Percentiles rank a stretch among this genome's conserved stretches.
Evolutionary conservation across 768 basidiomycete species (phyloP).

Genomic region (Boletus insuetus): DNA sequence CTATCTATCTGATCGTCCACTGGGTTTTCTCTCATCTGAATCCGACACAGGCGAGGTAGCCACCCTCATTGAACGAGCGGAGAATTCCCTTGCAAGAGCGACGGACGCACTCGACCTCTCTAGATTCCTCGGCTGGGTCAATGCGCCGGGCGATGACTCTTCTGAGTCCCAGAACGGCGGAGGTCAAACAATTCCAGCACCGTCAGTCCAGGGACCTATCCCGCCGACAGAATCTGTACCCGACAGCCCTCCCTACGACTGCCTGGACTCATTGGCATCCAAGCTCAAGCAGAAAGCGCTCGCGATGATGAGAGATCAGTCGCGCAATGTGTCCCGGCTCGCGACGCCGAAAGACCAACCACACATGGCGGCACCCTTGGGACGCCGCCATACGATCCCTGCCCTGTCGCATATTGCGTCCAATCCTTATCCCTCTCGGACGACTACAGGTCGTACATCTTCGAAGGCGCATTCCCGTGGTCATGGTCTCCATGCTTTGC

Average conservation of each 20-base stretch:
- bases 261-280: background rate
- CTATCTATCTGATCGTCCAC: background rate
- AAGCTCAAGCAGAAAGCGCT: conserved; percentile 1
- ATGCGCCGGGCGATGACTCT: background rate
- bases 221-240: background rate
- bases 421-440: background rate
- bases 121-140: background rate
- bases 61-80: background rate
- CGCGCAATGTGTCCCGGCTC: background rate
- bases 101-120: conserved; percentile 1
- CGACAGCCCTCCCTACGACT: background rate
- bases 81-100: background rate
- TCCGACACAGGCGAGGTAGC: conserved; percentile 7
- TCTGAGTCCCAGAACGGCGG: background rate
- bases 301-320: background rate
- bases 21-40: background rate
- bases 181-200: background rate
- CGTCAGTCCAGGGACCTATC: background rate
- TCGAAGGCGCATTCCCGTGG: background rate
- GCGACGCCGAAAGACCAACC: too few species aligned
- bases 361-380: conserved; percentile 1
- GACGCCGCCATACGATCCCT: conserved; percentile 20
- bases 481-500: conserved; percentile 2
- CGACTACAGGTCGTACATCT: background rate
- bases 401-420: background rate